Conservation (phyloP, 2,329 filamentous ascomycete species). For the Pseudocercospora fuligena region DNA sequence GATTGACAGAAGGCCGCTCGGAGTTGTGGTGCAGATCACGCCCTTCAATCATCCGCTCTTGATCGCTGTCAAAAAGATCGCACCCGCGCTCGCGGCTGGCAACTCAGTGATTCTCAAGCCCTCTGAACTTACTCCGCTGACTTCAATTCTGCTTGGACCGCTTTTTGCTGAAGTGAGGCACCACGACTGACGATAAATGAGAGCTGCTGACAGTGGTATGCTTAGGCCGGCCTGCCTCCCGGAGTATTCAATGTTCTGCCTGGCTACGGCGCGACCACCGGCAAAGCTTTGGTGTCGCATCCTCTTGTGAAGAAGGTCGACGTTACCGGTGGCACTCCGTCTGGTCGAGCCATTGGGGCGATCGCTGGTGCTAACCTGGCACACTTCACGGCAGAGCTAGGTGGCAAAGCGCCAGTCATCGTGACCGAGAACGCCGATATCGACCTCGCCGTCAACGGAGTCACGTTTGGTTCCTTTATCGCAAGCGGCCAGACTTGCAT, state of each 20-base stretch:
- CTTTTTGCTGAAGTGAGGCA: slow-evolving; percentile 62
- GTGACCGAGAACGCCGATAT: slow-evolving; percentile 55
- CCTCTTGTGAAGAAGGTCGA: slow-evolving; percentile 74
- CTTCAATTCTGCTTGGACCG: slow-evolving; percentile 62
- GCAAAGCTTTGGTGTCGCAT: slow-evolving; percentile 71
- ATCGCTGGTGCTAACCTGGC: slow-evolving; percentile 68
- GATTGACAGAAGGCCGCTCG: slow-evolving; percentile 69
- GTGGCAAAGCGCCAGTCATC: slow-evolving; percentile 63
- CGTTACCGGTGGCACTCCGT: slow-evolving; percentile 76
- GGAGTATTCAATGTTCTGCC: slow-evolving; percentile 78
- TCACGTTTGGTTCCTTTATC: slow-evolving; percentile 60
- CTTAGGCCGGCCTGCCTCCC: slow-evolving; percentile 70
- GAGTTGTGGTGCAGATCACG: slow-evolving; percentile 75
- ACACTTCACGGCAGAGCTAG: slow-evolving; percentile 63
- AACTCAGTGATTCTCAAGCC: slow-evolving; percentile 63
- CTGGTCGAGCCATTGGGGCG: slow-evolving; percentile 70
- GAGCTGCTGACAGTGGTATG: neutral
- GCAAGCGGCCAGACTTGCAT: slow-evolving; percentile 64
- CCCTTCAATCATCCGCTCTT: slow-evolving; percentile 77
- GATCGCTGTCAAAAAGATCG: slow-evolving; percentile 79
- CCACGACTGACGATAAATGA: too few species aligned
- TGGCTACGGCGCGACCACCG: slow-evolving; percentile 70
- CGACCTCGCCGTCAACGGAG: slow-evolving; percentile 61
- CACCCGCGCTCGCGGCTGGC: slow-evolving; percentile 65
- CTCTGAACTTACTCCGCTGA: slow-evolving; percentile 62